phyloP scores from a whole-genome alignment of 1,139 yeast genomes.

The Sugiyamaella japonica region DNA sequence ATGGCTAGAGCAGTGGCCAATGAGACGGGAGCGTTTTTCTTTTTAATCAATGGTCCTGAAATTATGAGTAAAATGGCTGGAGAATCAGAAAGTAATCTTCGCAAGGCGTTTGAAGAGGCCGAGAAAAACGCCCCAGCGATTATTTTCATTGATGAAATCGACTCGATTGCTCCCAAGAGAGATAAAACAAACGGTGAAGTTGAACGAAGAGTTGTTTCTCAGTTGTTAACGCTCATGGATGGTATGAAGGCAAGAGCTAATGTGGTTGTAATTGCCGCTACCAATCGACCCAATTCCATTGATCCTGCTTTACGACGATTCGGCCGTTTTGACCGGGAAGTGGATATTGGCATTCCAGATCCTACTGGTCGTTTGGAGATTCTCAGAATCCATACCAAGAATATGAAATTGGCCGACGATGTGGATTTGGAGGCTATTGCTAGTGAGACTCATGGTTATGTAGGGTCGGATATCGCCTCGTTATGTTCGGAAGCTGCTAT shows the following conservation, averaged over 20 bases:
- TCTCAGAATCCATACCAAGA: conserved; percentile 89
- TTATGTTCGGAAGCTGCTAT: conserved; percentile 98
- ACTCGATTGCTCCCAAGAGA: conserved; percentile 99
- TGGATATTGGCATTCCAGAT: conserved; percentile 98
- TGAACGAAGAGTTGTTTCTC: conserved; percentile 96
- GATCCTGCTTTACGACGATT: conserved; percentile 98
- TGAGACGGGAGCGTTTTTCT: conserved; percentile 98
- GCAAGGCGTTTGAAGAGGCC: conserved; percentile 99
- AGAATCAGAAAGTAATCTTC: conserved; percentile 94
- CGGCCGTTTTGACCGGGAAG: conserved; percentile 99
- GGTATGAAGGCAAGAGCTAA: conserved; percentile 99
- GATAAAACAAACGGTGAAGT: conserved; percentile 99
- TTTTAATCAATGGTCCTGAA: conserved; percentile 98
- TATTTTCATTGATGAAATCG: conserved; percentile 97
- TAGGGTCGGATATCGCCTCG: conserved; percentile 93
- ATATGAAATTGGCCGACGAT: conserved; percentile 94
- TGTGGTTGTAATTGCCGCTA: conserved; percentile 91
- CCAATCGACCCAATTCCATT: conserved; percentile 97
- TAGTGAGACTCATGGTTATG: conserved; percentile 94
- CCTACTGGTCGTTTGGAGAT: conserved; percentile 98
- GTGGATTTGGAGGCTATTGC: conserved; percentile 94
- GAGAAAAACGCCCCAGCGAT: conserved; percentile 98
- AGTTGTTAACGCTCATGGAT: conserved; percentile 94
- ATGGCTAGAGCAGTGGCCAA: conserved; percentile 99
- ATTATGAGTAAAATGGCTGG: conserved; percentile 99